Base-by-base conservation (phyloP, 2,329 filamentous ascomycete genomes). In the Cladosporium sphaerospermum region DNA sequence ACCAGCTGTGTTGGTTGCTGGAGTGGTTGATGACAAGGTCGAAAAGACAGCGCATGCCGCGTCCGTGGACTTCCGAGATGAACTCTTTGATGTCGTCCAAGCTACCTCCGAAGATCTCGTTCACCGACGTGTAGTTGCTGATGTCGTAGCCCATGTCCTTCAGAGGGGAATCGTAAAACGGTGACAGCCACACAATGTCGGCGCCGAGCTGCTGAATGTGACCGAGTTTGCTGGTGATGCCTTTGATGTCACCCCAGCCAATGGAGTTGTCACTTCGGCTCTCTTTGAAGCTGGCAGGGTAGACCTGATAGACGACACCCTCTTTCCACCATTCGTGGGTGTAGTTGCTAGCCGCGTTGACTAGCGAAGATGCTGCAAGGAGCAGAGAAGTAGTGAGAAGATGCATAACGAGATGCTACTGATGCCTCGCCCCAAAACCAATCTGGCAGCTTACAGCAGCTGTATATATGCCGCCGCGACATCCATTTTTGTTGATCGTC, bases 21-120 rank as follows among this genome's bases (percentile, higher is more conserved):
- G 85, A 88, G 65, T 90, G 86, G 60, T 89, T 90, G 57, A 89
- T 78, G 3, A 89, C 86, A 7, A 89, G 72, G 62, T 89, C 85
- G 56, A 89, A 77, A 56, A 89, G 82, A 10, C 89, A 69, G 60
- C 79, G 81, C 78, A 89, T 86, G 7, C 78, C 82, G 5, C 83
- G 75, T 14, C 76, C 69, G 55, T 85, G 81, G 45, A 79, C 76
- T 39, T 77, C 78, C 33, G 74, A 62, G 41, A 86, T 81, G 37
- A 88, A 67, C 1, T 70, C 69, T 52, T 86, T 82, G 40, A 86
- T 78, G 63, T 88, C 83, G 56, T 75, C 72, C n/a, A 88, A 70
- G 2, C 82, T 83, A 33, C 84, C 85, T 60, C 86, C 87, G 61
- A 86, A 88, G 1, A 79, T 77, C 3, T 74, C 68, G 59, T 86